These are phyloP conservation scores for Takashimella koratensis DNA, from an alignment of 1,284 basidiomycete genomes.

Conservation along the genomic window DNA sequence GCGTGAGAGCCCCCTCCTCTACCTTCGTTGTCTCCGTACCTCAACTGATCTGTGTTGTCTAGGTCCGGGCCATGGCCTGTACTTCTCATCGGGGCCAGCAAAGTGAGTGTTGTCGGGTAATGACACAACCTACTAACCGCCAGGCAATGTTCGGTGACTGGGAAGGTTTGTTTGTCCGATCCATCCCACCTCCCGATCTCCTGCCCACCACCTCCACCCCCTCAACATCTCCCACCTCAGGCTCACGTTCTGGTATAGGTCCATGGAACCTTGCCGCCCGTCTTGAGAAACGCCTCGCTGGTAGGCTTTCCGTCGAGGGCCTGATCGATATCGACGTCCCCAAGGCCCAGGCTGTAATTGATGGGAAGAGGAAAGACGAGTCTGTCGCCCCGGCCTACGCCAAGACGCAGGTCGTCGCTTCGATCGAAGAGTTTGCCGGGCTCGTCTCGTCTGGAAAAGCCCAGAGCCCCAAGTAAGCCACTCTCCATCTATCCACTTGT, in stretches of 20 bases:
- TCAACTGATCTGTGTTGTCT: too few relatives aligned
- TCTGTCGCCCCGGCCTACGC: constrained; percentile 87
- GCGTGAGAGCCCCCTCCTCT: too few relatives aligned
- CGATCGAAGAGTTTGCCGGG: constrained; percentile 61
- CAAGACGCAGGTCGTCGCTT: constrained; percentile 76
- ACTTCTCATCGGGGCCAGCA: not conserved
- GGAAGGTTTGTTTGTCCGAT: too few relatives aligned
- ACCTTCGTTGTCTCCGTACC: too few relatives aligned
- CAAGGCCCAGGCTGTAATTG: constrained; percentile 71
- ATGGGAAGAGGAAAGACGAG: constrained; percentile 74
- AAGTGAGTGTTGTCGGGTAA: not conserved
- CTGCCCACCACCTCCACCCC: too few relatives aligned
- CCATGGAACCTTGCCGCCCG: constrained; percentile 42
- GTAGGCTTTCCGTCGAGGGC: constrained; percentile 86
- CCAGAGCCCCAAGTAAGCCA: constrained; percentile 49
- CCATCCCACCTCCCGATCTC: too few relatives aligned
- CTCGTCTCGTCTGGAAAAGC: constrained; percentile 54
- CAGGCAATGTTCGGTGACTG: not conserved
- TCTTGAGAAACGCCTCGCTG: constrained; percentile 67
- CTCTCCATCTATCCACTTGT: not conserved
- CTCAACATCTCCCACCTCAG: too few relatives aligned
- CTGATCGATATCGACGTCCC: constrained; percentile 83
- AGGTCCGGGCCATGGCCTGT: too few relatives aligned
- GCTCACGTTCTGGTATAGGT: too few relatives aligned
- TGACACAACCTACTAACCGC: not conserved